A percentile compares a stretch with the other conserved stretches of the same genome.
These are phyloP conservation scores for Apiospora hydei DNA, from an alignment of 2,329 filamentous ascomycete species.

Conservation along the genomic window DNA sequence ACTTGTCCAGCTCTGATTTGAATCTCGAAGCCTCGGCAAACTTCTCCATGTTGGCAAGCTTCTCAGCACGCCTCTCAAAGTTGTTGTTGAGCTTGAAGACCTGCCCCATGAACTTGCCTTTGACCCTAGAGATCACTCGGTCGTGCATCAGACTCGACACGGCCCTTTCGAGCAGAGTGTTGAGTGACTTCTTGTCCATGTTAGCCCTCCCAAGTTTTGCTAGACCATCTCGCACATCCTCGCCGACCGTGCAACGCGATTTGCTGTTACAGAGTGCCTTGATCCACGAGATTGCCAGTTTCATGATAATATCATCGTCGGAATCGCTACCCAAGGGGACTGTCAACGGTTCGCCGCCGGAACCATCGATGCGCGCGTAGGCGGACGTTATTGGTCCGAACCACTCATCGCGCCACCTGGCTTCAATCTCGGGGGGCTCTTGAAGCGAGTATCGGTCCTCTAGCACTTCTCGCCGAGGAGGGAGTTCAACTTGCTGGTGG, in stretches of 20 bases:
- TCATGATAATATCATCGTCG: conserved; percentile 34
- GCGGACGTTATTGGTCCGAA: conserved; percentile 62
- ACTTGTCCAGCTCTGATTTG: conserved; percentile 65
- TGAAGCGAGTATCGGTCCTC: conserved; percentile 51
- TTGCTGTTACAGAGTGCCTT: conserved; percentile 64
- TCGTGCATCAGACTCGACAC: conserved; percentile 57
- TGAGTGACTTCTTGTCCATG: conserved; percentile 48
- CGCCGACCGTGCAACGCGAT: conserved; percentile 42
- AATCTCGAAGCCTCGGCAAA: conserved; percentile 65
- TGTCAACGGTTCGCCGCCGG: conserved; percentile 56
- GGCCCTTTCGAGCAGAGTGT: conserved; percentile 54
- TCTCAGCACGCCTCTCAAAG: conserved; percentile 63
- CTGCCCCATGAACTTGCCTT: conserved; percentile 64
- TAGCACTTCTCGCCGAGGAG: conserved; percentile 53
- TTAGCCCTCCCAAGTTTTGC: conserved; percentile 50
- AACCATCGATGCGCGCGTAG: conserved; percentile 63
- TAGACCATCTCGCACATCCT: conserved; percentile 59
- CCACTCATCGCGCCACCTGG: conserved; percentile 64
- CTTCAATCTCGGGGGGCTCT: conserved; percentile 45
- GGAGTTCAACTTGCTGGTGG: conserved; percentile 56
- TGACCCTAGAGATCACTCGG: conserved; percentile 66
- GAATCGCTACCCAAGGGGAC: conserved; percentile 37
- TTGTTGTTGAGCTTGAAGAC: conserved; percentile 69
- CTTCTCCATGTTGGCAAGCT: conserved; percentile 61
- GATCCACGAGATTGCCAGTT: conserved; percentile 65